Evolutionary conservation across 2,329 filamentous ascomycete genomes (phyloP).

Genomic region (Endocalyx cinctus): DNA sequence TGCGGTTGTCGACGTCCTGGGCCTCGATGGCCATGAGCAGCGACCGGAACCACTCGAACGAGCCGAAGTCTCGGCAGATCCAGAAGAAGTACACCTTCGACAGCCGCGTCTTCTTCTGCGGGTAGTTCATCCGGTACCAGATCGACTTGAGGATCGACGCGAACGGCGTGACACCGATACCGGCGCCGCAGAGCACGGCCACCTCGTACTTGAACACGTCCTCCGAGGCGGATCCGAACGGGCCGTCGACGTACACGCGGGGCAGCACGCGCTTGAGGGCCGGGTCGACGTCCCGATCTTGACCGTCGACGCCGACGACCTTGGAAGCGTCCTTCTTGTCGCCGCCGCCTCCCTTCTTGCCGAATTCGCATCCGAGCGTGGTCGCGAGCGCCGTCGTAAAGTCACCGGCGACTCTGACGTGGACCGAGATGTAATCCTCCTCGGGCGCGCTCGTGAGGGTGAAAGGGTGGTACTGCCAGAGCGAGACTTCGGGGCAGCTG

Average conservation of each 20-base stretch:
- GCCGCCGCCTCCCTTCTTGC: slow-evolving; percentile 44
- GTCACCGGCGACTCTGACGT: slow-evolving; percentile 78
- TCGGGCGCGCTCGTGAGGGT: slow-evolving; percentile 82
- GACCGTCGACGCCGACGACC: slow-evolving; percentile 63
- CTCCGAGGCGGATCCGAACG: slow-evolving; percentile 80
- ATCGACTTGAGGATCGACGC: slow-evolving; percentile 85
- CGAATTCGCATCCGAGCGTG: slow-evolving; percentile 71
- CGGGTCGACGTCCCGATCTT: slow-evolving; percentile 59
- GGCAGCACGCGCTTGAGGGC: slow-evolving; percentile 70
- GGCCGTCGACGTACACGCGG: slow-evolving; percentile 77
- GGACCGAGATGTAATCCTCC: slow-evolving; percentile 85
- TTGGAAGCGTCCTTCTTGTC: slow-evolving; percentile 56
- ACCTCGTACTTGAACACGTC: slow-evolving; percentile 89
- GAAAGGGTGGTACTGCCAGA: slow-evolving; percentile 88
- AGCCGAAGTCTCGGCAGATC: slow-evolving; percentile 84
- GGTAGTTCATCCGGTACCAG: slow-evolving; percentile 91
- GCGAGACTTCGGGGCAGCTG: slow-evolving; percentile 78
- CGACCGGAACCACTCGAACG: slow-evolving; percentile 86
- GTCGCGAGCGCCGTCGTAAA: slow-evolving; percentile 69
- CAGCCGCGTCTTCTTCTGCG: slow-evolving; percentile 71
- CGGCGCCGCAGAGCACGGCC: slow-evolving; percentile 72
- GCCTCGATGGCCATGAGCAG: slow-evolving; percentile 80
- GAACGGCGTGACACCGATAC: slow-evolving; percentile 83
- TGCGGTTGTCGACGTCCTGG: slow-evolving; percentile 76
- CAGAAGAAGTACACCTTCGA: slow-evolving; percentile 91